Evolutionary conservation across 257 asterid species (phyloP), one percentile per base, ranked within the genome.

Genomic region (Capsicum chinense): DNA sequence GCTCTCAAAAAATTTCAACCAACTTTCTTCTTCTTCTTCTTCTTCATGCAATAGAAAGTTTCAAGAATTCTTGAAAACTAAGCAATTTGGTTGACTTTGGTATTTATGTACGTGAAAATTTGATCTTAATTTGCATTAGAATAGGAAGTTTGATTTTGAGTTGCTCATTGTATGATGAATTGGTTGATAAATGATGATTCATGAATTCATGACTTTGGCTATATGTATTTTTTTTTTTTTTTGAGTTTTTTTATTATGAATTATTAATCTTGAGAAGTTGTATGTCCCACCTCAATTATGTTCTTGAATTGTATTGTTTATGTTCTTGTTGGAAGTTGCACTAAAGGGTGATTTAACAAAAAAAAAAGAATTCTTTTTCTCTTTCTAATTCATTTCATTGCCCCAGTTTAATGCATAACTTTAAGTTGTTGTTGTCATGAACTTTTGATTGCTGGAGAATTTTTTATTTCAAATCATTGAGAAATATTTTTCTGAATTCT

Each of bases 241-340:
- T 2, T 2, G 42, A 2, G 3, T 39, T 39, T 39, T 39, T 39
- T 2, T 2, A 39, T 39, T 39, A 39, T 76, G 81, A 76, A 54
- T 76, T 76, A 74, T 74, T 74, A 74, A 50, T 74, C 47, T 21
- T 13, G 1, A 50, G 33, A 26, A 26, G 33, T 13, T 14, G 1
- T 76, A 26, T 76, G 81, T 52, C 64, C 81, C 81, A 76, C 81
- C 63, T 52, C 81, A 76, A 76, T 76, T 52, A 76, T 76, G 48
- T 52, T 76, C 64, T 76, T 52, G 63, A 52, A 26, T 76, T 76
- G 81, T 76, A 26, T 52, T 76, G 9, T 76, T 76, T 76, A 54
- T 52, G 42, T 76, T 76, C 47, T 52, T 76, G 81, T 76, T 76
- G 81, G 81, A 76, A 15, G 64, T 76, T 76, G 64, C 48, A 76